phyloP scores from a whole-genome alignment of 805 yeast genomes.

The Tetrapisispora phaffii region DNA sequence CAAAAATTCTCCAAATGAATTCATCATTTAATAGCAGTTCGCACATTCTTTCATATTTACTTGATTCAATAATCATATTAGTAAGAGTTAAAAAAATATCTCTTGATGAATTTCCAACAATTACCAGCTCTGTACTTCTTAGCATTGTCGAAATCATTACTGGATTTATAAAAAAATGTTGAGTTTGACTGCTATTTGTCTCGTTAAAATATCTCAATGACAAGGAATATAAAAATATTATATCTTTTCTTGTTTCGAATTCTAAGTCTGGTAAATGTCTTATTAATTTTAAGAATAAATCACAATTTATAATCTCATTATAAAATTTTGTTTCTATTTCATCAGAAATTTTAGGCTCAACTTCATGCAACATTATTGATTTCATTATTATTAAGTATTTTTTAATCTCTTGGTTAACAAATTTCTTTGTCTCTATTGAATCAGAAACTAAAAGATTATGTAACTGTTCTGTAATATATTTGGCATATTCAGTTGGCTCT shows the following conservation, averaged over 20 bases:
- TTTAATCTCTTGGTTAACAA: constrained; percentile 63
- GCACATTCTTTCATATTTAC: constrained; percentile 64
- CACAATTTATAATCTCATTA: constrained; percentile 66
- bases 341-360: constrained; percentile 44
- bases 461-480: constrained; percentile 66
- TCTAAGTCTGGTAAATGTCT: constrained; percentile 56
- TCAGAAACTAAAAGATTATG: constrained; percentile 34
- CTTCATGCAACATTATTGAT: constrained; percentile 52
- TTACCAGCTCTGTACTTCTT: constrained; percentile 37
- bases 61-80: constrained; percentile 71
- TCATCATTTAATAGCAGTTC: constrained; percentile 48
- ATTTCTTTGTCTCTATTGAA: constrained; percentile 25
- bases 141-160: constrained; percentile 47
- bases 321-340: constrained; percentile 70
- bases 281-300: constrained; percentile 54
- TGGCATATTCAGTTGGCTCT: constrained; percentile 75
- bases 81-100: constrained; percentile 71
- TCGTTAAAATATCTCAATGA: constrained; percentile 72
- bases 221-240: constrained; percentile 59
- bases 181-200: constrained; percentile 72
- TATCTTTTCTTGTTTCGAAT: constrained; percentile 85
- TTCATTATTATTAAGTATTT: constrained; percentile 57
- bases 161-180: constrained; percentile 60
- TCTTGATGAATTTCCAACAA: constrained; percentile 15
- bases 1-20: constrained; percentile 73